Evolutionary conservation across 768 basidiomycete species (phyloP).

Genomic region (Gelatoporia subvermispora): DNA sequence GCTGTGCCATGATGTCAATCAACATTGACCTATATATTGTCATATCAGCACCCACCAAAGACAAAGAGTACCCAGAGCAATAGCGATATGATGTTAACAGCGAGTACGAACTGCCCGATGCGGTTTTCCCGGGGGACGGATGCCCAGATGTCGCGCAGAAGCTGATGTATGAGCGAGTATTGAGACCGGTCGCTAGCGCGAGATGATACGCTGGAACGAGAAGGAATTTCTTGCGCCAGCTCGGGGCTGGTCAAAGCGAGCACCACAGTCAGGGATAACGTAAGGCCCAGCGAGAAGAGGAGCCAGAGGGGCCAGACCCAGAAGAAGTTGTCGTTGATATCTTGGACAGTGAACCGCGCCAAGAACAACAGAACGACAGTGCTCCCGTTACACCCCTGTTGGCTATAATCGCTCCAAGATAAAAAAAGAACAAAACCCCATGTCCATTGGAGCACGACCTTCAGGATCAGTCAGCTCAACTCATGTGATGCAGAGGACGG

Average conservation of each 20-base stretch:
- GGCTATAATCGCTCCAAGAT: constrained; percentile 16
- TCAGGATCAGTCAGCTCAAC: background rate
- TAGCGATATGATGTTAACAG: constrained; percentile 5
- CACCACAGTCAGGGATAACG: constrained; percentile 15
- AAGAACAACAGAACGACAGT: constrained; percentile 18
- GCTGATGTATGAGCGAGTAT: too few relatives aligned
- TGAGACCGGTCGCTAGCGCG: background rate
- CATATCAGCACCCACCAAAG: constrained; percentile 9
- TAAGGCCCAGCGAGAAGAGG: constrained; percentile 20
- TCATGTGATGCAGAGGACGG: background rate
- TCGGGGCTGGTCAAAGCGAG: constrained; percentile 16
- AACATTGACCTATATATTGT: too few relatives aligned
- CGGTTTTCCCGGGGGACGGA: too few relatives aligned
- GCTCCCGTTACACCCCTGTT: constrained; percentile 15
- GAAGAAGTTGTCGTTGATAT: constrained; percentile 16
- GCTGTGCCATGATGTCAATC: constrained; percentile 6
- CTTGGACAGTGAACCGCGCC: constrained; percentile 4
- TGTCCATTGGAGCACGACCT: constrained; percentile 24
- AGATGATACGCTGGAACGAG: background rate
- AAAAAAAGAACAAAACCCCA: constrained; percentile 23
- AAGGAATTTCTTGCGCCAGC: constrained; percentile 5
- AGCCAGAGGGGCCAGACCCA: constrained; percentile 22
- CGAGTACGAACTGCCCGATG: too few relatives aligned
- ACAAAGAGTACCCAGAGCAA: constrained; percentile 17
- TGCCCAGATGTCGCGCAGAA: too few relatives aligned